A percentile compares a stretch with the other conserved stretches of the same genome.
These are phyloP conservation scores for Dothidotthia symphoricarpi DNA, from an alignment of 2,329 filamentous ascomycete genomes.

Conservation along the genomic window DNA sequence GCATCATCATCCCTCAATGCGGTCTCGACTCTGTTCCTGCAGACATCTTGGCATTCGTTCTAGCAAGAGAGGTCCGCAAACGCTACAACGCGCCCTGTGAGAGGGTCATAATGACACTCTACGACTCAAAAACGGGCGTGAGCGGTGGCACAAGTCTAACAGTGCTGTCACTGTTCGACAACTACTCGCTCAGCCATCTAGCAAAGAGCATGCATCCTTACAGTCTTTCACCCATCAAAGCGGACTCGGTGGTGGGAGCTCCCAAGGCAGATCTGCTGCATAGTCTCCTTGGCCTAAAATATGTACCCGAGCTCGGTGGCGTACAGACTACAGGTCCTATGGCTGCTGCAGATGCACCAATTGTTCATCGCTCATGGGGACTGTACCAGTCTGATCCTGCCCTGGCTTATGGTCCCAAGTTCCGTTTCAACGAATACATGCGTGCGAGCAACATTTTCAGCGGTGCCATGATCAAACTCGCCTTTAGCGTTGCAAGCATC, in stretches of 20 bases:
- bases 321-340: conserved; percentile 55
- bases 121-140: conserved; percentile 50
- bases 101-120: conserved; percentile 54
- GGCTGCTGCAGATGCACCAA: conserved; percentile 54
- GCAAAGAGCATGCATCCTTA: conserved; percentile 51
- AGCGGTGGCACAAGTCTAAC: conserved; percentile 66
- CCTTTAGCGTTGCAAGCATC: conserved; percentile 46
- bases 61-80: conserved; percentile 55
- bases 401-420: conserved; percentile 54
- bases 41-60: conserved; percentile 56
- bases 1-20: conserved; percentile 60
- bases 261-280: conserved; percentile 40
- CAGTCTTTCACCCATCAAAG: conserved; percentile 50
- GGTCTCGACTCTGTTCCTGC: conserved; percentile 63
- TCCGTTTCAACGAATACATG: conserved; percentile 59
- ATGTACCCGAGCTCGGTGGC: conserved; percentile 60
- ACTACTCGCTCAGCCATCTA: conserved; percentile 50
- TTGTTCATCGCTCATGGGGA: conserved; percentile 61
- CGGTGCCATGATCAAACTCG: conserved; percentile 52
- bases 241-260: conserved; percentile 37
- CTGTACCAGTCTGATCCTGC: conserved; percentile 46
- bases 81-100: conserved; percentile 51
- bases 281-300: conserved; percentile 52
- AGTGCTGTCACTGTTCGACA: conserved; percentile 56
- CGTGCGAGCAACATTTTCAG: conserved; percentile 51